Evolutionary conservation across 257 asterid species (phyloP), one percentile per base, ranked within the genome.

Genomic region (Anisodus acutangulus): DNA sequence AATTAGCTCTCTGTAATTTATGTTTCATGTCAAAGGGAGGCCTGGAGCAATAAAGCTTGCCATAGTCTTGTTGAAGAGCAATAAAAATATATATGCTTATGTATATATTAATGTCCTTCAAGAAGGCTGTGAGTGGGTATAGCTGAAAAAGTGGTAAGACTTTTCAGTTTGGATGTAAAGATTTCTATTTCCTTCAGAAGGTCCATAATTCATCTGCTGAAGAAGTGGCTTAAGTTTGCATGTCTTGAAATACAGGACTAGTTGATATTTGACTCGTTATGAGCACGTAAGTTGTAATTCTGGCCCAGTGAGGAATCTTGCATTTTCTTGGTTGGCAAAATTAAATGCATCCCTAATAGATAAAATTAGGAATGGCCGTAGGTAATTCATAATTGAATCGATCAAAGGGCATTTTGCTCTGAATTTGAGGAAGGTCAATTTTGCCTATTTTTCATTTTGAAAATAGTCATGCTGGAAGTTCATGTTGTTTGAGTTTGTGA

Each of bases 351-450:
- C 37, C 57, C 9, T 43, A 71, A 17, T 71, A 37, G 57, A 71
- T n/a, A n/a, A 71, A 43, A 9, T 26, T 71, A 41, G 57, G 57
- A 71, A 17, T n/a, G 79, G 12, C 2, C 1, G 3, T 16, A 15
- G 26, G n/a, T n/a, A n/a, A n/a, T n/a, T n/a, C n/a, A 31, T 7
- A 39, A 39, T 8, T 69, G 78, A 41, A 69, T 69, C 31, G 10
- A 69, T 69, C 78, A 47, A 74, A 51, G 43, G 58, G 80, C 39
- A 74, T 74, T 19, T 69, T 12, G 10, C 41, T 74, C 80, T 74
- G 19, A 74, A 47, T 19, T 51, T 76, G 51, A 22, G 81, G 63
- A 47, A 51, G 63, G n/a, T 76, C 26, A 26, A 76, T 12, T 76
- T 53, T 13, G 6, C 19, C 41, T 22, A 2, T 11, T 3, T 31